Evolutionary conservation across 73 alveolate species (phyloP).

Genomic region (Stentor coeruleus): DNA sequence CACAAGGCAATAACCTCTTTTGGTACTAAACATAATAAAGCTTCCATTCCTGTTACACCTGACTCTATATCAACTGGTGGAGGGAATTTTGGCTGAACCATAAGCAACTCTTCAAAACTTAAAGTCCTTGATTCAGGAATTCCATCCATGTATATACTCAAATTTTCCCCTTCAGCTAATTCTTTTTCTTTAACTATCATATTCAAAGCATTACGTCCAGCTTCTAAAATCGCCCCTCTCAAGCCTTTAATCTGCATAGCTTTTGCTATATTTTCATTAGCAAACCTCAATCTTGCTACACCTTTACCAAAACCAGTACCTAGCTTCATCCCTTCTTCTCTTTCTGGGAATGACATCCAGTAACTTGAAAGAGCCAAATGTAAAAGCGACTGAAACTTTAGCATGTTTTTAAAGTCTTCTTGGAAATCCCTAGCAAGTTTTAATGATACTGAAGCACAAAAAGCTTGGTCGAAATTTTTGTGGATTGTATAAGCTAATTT

Average conservation of each 20-base stretch:
- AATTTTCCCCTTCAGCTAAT: constrained; percentile 20
- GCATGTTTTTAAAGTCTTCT: constrained; percentile 7
- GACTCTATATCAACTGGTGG: constrained; percentile 12
- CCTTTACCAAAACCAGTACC: constrained; percentile 25
- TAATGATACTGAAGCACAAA: not conserved
- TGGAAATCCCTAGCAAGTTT: not conserved
- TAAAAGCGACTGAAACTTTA: not conserved
- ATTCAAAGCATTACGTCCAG: not conserved
- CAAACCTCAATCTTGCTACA: not conserved
- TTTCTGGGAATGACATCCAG: constrained; percentile 10
- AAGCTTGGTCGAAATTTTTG: constrained; percentile 15
- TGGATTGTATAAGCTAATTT: not conserved
- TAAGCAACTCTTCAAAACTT: not conserved
- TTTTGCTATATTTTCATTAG: not conserved
- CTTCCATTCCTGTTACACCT: not conserved
- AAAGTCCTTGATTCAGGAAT: constrained; percentile 11
- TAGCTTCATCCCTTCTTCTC: constrained; percentile 19
- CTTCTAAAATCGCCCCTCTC: constrained; percentile 7
- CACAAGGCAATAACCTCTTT: constrained; percentile 12
- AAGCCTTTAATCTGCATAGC: constrained; percentile 13
- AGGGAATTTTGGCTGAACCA: constrained; percentile 18
- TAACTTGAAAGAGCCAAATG: not conserved
- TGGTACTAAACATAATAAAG: constrained; percentile 6
- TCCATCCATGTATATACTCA: constrained; percentile 24
- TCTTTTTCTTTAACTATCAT: not conserved